Base-by-base conservation (phyloP, 108 stramenopile genomes). In the Nannochloropsis salina region DNA sequence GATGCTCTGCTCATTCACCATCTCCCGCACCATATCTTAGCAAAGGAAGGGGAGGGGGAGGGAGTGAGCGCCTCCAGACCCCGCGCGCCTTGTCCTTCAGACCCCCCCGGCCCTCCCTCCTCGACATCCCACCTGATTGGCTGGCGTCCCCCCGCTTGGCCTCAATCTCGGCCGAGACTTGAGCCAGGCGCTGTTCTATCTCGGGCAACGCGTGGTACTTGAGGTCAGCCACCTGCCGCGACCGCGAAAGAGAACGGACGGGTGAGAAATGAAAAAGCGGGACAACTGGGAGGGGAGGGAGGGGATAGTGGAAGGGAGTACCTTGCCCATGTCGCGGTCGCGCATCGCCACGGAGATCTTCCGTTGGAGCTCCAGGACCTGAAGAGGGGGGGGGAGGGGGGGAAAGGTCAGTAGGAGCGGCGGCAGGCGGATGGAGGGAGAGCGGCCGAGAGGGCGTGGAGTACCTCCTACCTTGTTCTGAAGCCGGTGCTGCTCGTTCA, bases 71-170 rank as follows among this genome's bases (percentile, higher is more conserved):
- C 47, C 10, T 51, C 47, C 61, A 15, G 15, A 4, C 61, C 61
- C n/a, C 61, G 20, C 61, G 15, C 61, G 20, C 61, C n/a, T n/a
- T n/a, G 20, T 74, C 6, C 61, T n/a, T 74, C 61, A 15, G 20
- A n/a, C 61, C 61, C 61, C n/a, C 6, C 61, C 4, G 90, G 31
- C 93, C 92, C 42, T 95, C 91, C 82, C 91, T 92, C 92, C 97
- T 96, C 6, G 86, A 91, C 80, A 92, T 87, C 90, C 41, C 42
- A 98, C 83, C 84, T 94, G 94, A 61, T 83, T 86, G 6, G 95
- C 91, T 31, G 96, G 96, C 74, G 97, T 95, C 41, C 97, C 97
- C 44, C 96, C 97, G 95, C 95, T 95, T 42, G 92, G 85, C 8
- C 93, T 91, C 21, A 3, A 74, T 74, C 6, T 74, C 61, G 5